Evolutionary conservation across 1,284 basidiomycete genomes (phyloP).

Genomic region (Moesziomyces parantarcticus): DNA sequence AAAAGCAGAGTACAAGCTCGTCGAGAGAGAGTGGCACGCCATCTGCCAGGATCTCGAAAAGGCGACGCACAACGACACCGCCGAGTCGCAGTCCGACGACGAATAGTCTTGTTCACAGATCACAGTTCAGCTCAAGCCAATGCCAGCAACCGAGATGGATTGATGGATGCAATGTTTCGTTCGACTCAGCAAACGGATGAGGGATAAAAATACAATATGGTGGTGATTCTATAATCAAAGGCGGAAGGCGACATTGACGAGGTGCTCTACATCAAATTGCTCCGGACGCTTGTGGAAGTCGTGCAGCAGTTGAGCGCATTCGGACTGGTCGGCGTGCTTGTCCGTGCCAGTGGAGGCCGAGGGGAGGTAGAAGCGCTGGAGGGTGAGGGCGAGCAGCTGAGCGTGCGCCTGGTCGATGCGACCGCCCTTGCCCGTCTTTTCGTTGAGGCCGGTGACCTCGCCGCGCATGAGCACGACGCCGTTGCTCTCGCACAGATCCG

Average conservation of each 20-base stretch:
- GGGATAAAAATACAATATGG: background rate
- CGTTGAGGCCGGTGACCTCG: slow-evolving; percentile 79
- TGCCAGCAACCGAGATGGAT: background rate
- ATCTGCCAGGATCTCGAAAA: slow-evolving; percentile 29
- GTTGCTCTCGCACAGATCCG: slow-evolving; percentile 84
- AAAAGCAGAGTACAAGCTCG: slow-evolving; percentile 26
- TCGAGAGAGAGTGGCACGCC: slow-evolving; percentile 34
- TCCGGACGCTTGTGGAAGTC: slow-evolving; percentile 57
- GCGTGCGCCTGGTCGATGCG: slow-evolving; percentile 58
- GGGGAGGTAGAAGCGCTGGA: slow-evolving; percentile 65
- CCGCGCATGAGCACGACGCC: slow-evolving; percentile 87
- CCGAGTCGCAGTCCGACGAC: slow-evolving; percentile 4
- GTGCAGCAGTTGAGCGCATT: slow-evolving; percentile 50
- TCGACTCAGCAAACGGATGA: too few relatives aligned
- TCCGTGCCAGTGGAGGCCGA: slow-evolving; percentile 2
- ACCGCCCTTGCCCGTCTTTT: slow-evolving; percentile 71
- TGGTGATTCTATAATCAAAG: slow-evolving; percentile 9
- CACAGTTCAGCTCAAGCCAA: background rate
- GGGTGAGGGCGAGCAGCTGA: slow-evolving; percentile 57
- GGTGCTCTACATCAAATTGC: slow-evolving; percentile 54
- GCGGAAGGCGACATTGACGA: slow-evolving; percentile 53
- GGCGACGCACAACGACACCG: background rate
- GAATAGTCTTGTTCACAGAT: background rate
- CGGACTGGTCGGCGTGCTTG: slow-evolving; percentile 17
- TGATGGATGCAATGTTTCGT: background rate